Percentiles rank a stretch among this genome's conserved stretches.
These are phyloP conservation scores for Myrmaecium sp. DNA, from an alignment of 2,329 filamentous ascomycete genomes.

Conservation along the genomic window DNA sequence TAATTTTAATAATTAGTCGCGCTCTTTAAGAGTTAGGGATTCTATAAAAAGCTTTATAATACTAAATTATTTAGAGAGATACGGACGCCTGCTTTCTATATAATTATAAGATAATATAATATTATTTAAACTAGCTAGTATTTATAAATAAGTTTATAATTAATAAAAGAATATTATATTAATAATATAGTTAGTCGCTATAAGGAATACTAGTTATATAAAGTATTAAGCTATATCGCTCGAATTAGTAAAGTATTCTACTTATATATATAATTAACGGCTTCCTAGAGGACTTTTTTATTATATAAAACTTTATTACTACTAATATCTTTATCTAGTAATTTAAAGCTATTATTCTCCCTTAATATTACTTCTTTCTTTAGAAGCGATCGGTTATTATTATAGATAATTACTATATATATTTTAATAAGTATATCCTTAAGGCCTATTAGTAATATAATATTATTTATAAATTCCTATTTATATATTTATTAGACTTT, in stretches of 20 bases:
- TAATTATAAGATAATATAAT: too few relatives aligned
- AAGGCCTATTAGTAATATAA: not conserved
- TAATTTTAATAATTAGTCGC: too few relatives aligned
- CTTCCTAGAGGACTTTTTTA: not conserved
- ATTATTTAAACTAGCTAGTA: not conserved
- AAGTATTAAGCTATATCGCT: not conserved
- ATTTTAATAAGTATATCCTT: not conserved
- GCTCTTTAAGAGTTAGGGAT: too few relatives aligned
- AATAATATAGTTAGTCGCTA: not conserved
- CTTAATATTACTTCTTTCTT: not conserved
- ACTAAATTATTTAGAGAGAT: too few relatives aligned
- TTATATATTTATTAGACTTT: not conserved
- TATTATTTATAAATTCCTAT: not conserved
- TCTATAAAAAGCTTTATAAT: too few relatives aligned
- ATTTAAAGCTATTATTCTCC: not conserved
- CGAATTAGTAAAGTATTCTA: too few relatives aligned
- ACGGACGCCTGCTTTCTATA: too few relatives aligned
- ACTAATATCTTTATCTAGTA: not conserved
- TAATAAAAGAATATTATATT: not conserved
- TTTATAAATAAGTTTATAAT: constrained; percentile 1
- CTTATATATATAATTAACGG: not conserved
- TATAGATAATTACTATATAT: not conserved
- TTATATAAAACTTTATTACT: constrained; percentile 1
- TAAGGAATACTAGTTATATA: not conserved
- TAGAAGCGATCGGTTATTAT: not conserved